Evolutionary conservation across 805 yeast genomes (phyloP).

Genomic region (Candida sanyiensis): DNA sequence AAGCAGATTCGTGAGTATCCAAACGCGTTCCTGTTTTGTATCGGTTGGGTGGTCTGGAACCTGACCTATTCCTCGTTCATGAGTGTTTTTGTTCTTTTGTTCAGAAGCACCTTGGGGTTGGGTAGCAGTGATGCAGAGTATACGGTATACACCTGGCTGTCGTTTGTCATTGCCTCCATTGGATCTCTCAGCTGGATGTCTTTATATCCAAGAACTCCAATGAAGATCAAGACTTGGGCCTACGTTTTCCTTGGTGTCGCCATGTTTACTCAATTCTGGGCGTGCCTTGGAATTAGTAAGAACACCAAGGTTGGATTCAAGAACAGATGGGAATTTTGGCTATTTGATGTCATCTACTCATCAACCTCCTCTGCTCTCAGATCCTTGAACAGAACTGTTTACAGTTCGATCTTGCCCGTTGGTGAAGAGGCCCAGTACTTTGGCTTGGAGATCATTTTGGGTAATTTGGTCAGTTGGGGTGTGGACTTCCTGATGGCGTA

Average conservation of each 20-base stretch:
- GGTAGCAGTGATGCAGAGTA: slow-evolving; percentile 35
- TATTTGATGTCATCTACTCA: slow-evolving; percentile 33
- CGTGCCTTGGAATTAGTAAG: slow-evolving; percentile 31
- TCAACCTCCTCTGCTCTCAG: slow-evolving; percentile 33
- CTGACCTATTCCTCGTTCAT: slow-evolving; percentile 32
- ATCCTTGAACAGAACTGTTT: slow-evolving; percentile 32
- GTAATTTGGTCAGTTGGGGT: slow-evolving; percentile 38
- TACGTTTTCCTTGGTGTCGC: slow-evolving; percentile 30
- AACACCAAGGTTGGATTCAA: slow-evolving; percentile 32
- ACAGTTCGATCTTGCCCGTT: slow-evolving; percentile 34
- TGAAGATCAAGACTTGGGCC: slow-evolving; percentile 33
- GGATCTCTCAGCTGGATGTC: slow-evolving; percentile 37
- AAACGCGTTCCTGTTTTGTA: slow-evolving; percentile 31
- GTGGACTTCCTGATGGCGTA: slow-evolving; percentile 34
- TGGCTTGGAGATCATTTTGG: slow-evolving; percentile 37
- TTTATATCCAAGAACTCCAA: slow-evolving; percentile 24
- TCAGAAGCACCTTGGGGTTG: slow-evolving; percentile 36
- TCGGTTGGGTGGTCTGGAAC: slow-evolving; percentile 41
- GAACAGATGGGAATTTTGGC: slow-evolving; percentile 39
- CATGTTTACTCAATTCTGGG: slow-evolving; percentile 35
- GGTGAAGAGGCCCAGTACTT: slow-evolving; percentile 40
- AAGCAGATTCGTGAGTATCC: slow-evolving; percentile 28
- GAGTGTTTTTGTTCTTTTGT: slow-evolving; percentile 32
- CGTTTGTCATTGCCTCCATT: slow-evolving; percentile 29
- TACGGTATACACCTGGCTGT: slow-evolving; percentile 35